Base-by-base conservation (phyloP, 2,329 filamentous ascomycete genomes). In the Leptographium lundbergii region DNA sequence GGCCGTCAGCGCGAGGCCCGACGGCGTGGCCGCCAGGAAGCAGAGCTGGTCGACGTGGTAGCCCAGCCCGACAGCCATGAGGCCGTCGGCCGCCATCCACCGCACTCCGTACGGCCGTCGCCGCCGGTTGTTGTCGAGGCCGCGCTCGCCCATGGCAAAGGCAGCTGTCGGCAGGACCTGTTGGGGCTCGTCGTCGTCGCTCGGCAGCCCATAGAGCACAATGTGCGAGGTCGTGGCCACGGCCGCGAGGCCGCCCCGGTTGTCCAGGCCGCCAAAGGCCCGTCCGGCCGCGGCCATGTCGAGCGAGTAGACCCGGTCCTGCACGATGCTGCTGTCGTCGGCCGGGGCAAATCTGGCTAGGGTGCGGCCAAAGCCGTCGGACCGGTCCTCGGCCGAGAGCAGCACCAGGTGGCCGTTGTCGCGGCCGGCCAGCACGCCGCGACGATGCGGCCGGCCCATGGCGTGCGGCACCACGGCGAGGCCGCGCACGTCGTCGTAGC, bases 301-400 rank as follows among this genome's bases (percentile, higher is more conserved):
- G 11, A 74, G 47, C 3, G 69, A 68, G 55, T 69, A 71, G 34
- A 76, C 68, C 17, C 60, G 61, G 42, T 58, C 51, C 42, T 59
- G 59, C 50, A 50, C 90, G 90, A 22, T 90, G 90, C 86, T 87
- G 3, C 89, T 94, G 50, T 90, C 91, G 69, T 89, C 81, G 53
- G 81, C 79, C 42, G 80, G 74, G 63, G 88, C 78, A 67, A 62
- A 63, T 6, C 36, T 54, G 3, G 61, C 57, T 36, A 63, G 50
- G 6, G 22, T 2, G 5, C n/a, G 53, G 19, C 62, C 61, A 58
- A 63, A 63, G 9, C 53, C 42, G 42, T 45, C 42, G 4, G 48
- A 13, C 5, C 24, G 22, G 39, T 70, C 67, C 27, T 69, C 69
- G 9, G 70, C 70, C 3, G 75, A 75, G 7, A 79, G 61, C 2